Evolutionary conservation across 345 rosid species (phyloP), one percentile per base, ranked within the genome.

Genomic region (Litchi chinensis): DNA sequence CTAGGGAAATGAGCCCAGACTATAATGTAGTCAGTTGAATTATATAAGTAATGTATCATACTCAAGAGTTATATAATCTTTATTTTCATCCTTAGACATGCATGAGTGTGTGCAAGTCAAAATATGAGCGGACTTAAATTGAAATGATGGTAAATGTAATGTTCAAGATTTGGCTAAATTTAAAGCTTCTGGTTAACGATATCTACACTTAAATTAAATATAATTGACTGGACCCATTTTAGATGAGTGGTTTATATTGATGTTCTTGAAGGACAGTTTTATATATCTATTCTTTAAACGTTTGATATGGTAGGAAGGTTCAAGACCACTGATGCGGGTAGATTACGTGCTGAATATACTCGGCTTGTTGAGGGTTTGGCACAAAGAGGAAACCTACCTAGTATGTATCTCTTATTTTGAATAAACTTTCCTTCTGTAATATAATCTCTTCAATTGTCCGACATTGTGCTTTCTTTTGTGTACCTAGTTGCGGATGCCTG

Each of bases 331-430:
- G 99, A 96, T 88, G 99, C 92, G 46, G 88, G 93, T 78, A 90
- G 99, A 83, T 79, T 96, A 83, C 97, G 91, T 79, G 91, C 97
- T 82, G 99, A 96, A 87, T 96, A 96, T 80, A 91, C 86, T 83
- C 90, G 98, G 59, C 93, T 96, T 59, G 95, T 96, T 77, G 95
- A 96, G 80, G 99, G 99, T 80, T 87, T 96, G 86, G 98, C 99
- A 76, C 82, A 72, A 59, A 90, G 99, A 87, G 97, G 97, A 86
- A 91, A 92, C 87, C 90, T 96, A 68, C 80, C 87, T 75, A 88
- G 99, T 96, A 86, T 78, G 89, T 87, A 10, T 75, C 3, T 68
- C 66, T 63, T 10, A 56, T 66, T 43, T 63, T 71, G 66, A 64
- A 52, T 65, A 10, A 16, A 5, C 48, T 28, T 24, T 10, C 32